phyloP scores from a whole-genome alignment of 805 yeast species.

The Teunomyces funiuensis region DNA sequence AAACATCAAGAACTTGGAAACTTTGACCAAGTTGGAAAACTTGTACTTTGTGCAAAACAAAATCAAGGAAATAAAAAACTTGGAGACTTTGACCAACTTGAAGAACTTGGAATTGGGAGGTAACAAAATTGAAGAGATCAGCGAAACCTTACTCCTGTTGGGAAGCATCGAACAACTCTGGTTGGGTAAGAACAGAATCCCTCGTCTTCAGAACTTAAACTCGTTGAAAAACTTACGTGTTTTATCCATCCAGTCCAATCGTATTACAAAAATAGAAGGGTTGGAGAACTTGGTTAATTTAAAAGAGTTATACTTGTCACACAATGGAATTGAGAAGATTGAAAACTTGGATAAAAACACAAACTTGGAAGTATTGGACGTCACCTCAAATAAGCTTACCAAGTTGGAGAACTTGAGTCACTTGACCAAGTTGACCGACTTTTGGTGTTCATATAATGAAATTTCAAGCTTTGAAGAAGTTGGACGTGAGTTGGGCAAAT shows the following conservation, averaged over 20 bases:
- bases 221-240: slow-evolving; percentile 63
- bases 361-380: slow-evolving; percentile 72
- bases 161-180: slow-evolving; percentile 71
- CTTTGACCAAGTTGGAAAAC: slow-evolving; percentile 59
- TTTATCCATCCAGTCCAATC: slow-evolving; percentile 85
- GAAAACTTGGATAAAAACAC: slow-evolving; percentile 74
- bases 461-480: slow-evolving; percentile 69
- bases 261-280: slow-evolving; percentile 76
- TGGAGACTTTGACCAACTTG: slow-evolving; percentile 56
- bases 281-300: slow-evolving; percentile 67
- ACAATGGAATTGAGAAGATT: slow-evolving; percentile 71
- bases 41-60: slow-evolving; percentile 88
- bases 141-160: slow-evolving; percentile 56
- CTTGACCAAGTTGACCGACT: slow-evolving; percentile 72
- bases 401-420: slow-evolving; percentile 65
- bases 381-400: slow-evolving; percentile 70
- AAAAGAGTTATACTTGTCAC: slow-evolving; percentile 86
- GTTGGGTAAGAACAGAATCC: slow-evolving; percentile 87
- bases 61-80: slow-evolving; percentile 67
- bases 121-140: slow-evolving; percentile 60
- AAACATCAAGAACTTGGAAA: slow-evolving; percentile 75
- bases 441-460: slow-evolving; percentile 88
- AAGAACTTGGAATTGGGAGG: slow-evolving; percentile 88
- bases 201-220: slow-evolving; percentile 60
- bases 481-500: slow-evolving; percentile 58